Base-by-base conservation (phyloP, 805 yeast species). In the Candida glaebosa region DNA sequence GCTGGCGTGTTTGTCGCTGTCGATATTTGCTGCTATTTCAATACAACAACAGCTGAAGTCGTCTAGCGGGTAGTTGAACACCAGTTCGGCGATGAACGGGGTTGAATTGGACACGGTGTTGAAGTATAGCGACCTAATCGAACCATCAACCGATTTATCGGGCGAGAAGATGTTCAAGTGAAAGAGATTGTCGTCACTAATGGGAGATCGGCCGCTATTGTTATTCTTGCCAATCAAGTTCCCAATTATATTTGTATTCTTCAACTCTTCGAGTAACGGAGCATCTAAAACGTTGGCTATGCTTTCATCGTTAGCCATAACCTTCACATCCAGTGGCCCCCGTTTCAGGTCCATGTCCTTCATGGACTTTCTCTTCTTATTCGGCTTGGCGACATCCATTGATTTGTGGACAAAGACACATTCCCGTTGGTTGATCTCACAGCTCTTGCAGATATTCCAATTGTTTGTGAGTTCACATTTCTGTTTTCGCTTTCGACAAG, bases 321-420 rank as follows among this genome's bases (percentile, higher is more conserved):
- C 28, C n/a, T n/a, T n/a, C n/a, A n/a, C n/a, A n/a, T n/a, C n/a
- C n/a, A n/a, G n/a, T n/a, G n/a, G n/a, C n/a, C n/a, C n/a, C n/a
- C n/a, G n/a, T 16, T n/a, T 10, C 5, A n/a, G 10, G 14, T 10
- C 12, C 17, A 10, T 37, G 8, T 18, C 6, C 16, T 14, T 25
- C 25, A 16, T n/a, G 31, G 12, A 18, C 24, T 38, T 28, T 37
- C 22, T 24, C 25, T 19, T 15, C 37, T 39, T 26, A 17, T 19
- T 12, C 3, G 25, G 34, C 16, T 33, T 33, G 14, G 40, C 46
- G 14, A 33, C 32, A 4, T 31, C 30, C 6, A 48, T 40, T 5
- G 31, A 39, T 31, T 51, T 53, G 37, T 52, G 58, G 22, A 47
- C 57, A 37, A 52, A 52, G 1, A 43, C 22, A 42, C 57, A 54